phyloP scores from a whole-genome alignment of 345 rosid genomes.

The Noccaea caerulescens region DNA sequence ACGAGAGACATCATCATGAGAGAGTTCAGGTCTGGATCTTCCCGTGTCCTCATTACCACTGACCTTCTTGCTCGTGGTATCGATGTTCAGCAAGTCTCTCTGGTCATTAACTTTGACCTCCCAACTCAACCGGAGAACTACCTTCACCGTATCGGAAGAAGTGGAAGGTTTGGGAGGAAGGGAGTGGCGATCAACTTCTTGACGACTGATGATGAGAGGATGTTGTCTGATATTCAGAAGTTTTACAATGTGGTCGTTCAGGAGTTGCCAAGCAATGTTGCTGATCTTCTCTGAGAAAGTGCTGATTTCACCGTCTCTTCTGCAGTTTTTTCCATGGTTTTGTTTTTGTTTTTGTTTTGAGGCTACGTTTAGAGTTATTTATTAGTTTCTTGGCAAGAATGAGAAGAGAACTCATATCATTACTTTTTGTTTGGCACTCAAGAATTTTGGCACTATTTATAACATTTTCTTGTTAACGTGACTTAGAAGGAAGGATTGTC shows the following conservation, averaged over 20 bases:
- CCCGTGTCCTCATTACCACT: conserved; percentile 83
- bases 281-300: conserved; percentile 58
- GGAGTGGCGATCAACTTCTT: conserved; percentile 85
- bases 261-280: conserved; percentile 70
- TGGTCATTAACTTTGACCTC: conserved; percentile 80
- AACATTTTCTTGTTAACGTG: conserved; percentile 13
- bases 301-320: not conserved
- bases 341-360: not conserved
- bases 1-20: conserved; percentile 86
- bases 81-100: conserved; percentile 92
- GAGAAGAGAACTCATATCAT: conserved; percentile 24
- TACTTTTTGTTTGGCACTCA: conserved; percentile 17
- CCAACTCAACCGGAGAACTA: conserved; percentile 92
- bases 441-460: conserved; percentile 19
- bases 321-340: conserved; percentile 24
- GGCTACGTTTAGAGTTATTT: conserved; percentile 26
- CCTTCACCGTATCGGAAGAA: conserved; percentile 83
- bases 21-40: conserved; percentile 84
- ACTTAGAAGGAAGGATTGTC: conserved; percentile 1
- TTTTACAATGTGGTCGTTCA: conserved; percentile 67
- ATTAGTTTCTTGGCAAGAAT: conserved; percentile 9
- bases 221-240: conserved; percentile 73
- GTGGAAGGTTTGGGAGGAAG: conserved; percentile 88
- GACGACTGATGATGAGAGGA: conserved; percentile 67
- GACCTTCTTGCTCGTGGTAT: conserved; percentile 90